Percentiles rank a stretch among this genome's conserved stretches.
phyloP scores from a whole-genome alignment of 2,329 filamentous ascomycete species.

The Fusarium solani-melongenae region DNA sequence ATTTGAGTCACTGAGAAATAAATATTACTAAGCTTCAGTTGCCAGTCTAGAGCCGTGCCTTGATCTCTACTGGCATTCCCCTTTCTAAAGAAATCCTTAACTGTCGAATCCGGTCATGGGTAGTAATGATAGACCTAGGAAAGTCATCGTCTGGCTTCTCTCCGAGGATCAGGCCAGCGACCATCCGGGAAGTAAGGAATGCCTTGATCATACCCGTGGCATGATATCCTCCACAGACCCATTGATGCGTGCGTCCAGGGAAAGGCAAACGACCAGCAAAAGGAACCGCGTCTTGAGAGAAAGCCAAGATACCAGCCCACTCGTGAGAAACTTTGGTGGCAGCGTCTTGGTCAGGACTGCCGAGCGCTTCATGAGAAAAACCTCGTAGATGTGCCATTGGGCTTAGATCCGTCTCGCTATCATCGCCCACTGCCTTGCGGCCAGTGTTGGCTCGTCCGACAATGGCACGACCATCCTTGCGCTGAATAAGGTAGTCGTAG shows the following conservation, averaged over 20 bases:
- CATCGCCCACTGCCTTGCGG: neutral
- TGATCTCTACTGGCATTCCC: neutral
- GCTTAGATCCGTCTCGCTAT: neutral
- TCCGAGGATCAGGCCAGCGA: neutral
- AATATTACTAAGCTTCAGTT: neutral
- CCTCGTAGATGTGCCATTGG: neutral
- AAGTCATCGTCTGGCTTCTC: neutral
- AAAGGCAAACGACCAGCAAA: neutral
- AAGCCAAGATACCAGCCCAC: neutral
- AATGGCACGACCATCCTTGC: neutral
- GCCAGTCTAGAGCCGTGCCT: neutral
- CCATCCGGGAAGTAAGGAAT: neutral
- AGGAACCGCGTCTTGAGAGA: neutral
- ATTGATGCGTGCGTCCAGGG: neutral
- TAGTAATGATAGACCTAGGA: neutral
- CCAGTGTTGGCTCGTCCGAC: neutral
- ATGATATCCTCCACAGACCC: neutral
- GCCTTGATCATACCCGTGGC: neutral
- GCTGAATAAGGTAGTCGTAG: neutral
- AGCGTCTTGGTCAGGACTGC: neutral
- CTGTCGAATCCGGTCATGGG: neutral
- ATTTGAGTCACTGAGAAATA: no score
- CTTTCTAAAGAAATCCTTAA: neutral
- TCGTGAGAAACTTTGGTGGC: neutral
- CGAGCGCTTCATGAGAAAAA: neutral